These are phyloP conservation scores for Yarrowia sp. DNA, from an alignment of 805 yeast species.

Conservation along the genomic window DNA sequence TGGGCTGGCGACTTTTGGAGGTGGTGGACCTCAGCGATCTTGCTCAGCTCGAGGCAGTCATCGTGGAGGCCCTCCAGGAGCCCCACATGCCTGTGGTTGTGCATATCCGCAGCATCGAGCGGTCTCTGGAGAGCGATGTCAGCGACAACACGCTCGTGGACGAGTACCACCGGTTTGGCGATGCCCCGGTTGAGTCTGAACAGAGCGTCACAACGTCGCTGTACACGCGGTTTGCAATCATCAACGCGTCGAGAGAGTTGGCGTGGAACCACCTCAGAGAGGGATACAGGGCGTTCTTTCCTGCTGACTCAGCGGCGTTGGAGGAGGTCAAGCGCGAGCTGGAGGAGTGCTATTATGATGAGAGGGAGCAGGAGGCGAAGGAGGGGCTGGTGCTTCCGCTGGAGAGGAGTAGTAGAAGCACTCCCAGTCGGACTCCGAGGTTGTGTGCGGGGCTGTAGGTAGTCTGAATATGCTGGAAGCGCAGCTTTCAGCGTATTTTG, in stretches of 20 bases:
- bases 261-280: slow-evolving; percentile 24
- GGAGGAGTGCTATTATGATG: slow-evolving; percentile 12
- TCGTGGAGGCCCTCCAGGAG: slow-evolving; percentile 14
- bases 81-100: slow-evolving; percentile 9
- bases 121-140: slow-evolving; percentile 5
- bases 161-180: slow-evolving; percentile 8
- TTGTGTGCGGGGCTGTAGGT: neutral
- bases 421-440: slow-evolving; percentile 4
- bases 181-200: neutral
- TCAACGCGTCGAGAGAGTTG: slow-evolving; percentile 15
- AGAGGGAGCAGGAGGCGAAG: neutral
- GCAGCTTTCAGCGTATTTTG: neutral
- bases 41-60: neutral
- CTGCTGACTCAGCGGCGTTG: neutral
- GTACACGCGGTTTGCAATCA: slow-evolving; percentile 9
- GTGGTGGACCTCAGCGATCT: slow-evolving; percentile 8
- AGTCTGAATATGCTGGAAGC: no score
- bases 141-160: slow-evolving; percentile 13
- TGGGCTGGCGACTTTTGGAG: slow-evolving; percentile 24
- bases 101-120: neutral
- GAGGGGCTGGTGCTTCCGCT: slow-evolving; percentile 1
- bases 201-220: neutral
- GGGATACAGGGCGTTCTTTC: slow-evolving; percentile 14
- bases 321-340: slow-evolving; percentile 13
- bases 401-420: neutral